Conservation (phyloP, 169 alveolate species). For the Cryptosporidium canis region DNA sequence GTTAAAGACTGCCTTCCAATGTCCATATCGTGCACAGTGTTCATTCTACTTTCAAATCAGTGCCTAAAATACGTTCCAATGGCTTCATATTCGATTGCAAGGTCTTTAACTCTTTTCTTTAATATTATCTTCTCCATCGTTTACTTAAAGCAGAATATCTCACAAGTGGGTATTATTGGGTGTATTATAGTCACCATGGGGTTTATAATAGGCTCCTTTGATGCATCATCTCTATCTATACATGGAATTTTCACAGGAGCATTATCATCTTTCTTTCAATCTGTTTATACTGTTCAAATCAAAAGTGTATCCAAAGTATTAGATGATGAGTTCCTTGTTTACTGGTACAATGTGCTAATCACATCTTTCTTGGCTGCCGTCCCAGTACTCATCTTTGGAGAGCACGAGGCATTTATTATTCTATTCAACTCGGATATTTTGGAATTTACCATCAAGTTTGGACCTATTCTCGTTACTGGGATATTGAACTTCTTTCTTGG, state of each 20-base stretch:
- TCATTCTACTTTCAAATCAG: slow-evolving; percentile 12
- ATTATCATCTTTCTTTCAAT: slow-evolving; percentile 52
- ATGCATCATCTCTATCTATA: slow-evolving; percentile 8
- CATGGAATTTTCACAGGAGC: slow-evolving; percentile 58
- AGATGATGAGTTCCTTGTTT: slow-evolving; percentile 38
- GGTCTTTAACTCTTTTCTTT: slow-evolving; percentile 49
- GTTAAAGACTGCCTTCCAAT: slow-evolving; percentile 9
- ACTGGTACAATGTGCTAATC: slow-evolving; percentile 56
- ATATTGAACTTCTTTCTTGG: slow-evolving; percentile 48
- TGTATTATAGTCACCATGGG: slow-evolving; percentile 48
- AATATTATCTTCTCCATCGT: slow-evolving; percentile 32
- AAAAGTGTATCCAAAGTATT: slow-evolving; percentile 7
- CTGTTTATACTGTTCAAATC: slow-evolving; percentile 60
- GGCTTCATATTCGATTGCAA: slow-evolving; percentile 58
- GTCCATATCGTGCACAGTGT: slow-evolving; percentile 39
- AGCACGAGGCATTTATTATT: slow-evolving; percentile 24
- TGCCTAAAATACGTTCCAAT: slow-evolving; percentile 61
- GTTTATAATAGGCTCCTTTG: slow-evolving; percentile 27
- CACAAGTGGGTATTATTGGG: slow-evolving; percentile 22
- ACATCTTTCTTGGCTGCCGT: slow-evolving; percentile 35
- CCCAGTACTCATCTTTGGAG: slow-evolving; percentile 12
- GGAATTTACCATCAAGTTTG: neutral
- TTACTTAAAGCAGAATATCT: slow-evolving; percentile 16
- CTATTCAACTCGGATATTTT: neutral
- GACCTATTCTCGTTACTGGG: slow-evolving; percentile 47